Base-by-base conservation (phyloP, 148 eudicot genomes). In the Dysphania ambrosioides region DNA sequence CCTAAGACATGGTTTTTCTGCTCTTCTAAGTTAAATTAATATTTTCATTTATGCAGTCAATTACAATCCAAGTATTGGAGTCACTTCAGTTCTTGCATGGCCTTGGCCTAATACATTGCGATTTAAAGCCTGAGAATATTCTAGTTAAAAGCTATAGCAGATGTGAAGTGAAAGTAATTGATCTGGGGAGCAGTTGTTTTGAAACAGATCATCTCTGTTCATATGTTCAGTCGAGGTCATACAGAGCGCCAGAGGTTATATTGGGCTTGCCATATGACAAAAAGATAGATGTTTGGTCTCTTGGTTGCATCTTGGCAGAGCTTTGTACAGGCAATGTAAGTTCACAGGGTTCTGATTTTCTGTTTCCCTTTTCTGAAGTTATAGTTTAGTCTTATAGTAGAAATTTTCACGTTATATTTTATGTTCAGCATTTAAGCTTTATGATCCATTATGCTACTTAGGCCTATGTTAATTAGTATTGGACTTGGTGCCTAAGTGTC, bases 161-260 rank as follows among this genome's bases (percentile, higher is more conserved):
- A 82, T 94, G 98, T 86, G 98, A 94, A 85, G 91, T 94, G 82
- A 94, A 94, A 82, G 98, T 94, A 30, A 94, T 94, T 76, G 98
- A 94, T 87, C 91, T 94, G 53, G 98, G 98, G 72, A 94, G 98
- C 82, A 94, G 98, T 77, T 94, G 98, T 83, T 94, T 94, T 82
- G 97, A 94, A 81, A 94, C 98, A 63, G 98, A 94, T 79, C 93
- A 91, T 86, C 96, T 94, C 40, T 94, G 97, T 73, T 94, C 97
- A 53, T 94, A 94, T 81, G 98, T 94, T 76, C 98, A 94, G 58
- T 94, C 98, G 61, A 85, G 98, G 75, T 94, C 98, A 15, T 94
- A 94, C 76, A 91, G 98, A 24, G 98, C 98, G 21, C 98, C 98
- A 34, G 98, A 94, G 80, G 98, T 94, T 75, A 90, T 94, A 69